Base-by-base conservation (phyloP, 176 grass and related monocot species). In the Aegilops bicornis region DNA sequence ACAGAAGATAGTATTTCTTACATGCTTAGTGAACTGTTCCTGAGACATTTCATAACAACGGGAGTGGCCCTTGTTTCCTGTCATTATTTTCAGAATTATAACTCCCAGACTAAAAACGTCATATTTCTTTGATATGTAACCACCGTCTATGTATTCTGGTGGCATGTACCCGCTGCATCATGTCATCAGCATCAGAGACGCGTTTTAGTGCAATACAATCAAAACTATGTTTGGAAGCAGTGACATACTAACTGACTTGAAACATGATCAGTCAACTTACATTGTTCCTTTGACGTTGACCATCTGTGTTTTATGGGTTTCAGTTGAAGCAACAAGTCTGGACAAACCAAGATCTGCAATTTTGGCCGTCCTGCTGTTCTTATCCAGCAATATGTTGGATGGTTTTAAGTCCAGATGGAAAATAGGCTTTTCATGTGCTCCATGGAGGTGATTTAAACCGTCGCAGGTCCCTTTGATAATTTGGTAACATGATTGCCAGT, bases 401-500 rank as follows among this genome's bases (percentile, higher is more conserved):
- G 61, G 61, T 64, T 64, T 64, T 27, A 74, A 74, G 40, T 74
- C 70, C 42, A 45, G 42, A 45, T 45, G 42, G 8, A 45, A 45
- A 45, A 45, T 45, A 45, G 42, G 42, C 9, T 45, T 45, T 45
- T 45, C 42, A 10, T 45, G 42, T 45, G 42, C 8, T 11, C 10
- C 10, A 45, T 45, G 42, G 8, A 45, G 42, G 10, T 45, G 42
- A 45, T 45, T 45, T 12, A 45, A 45, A 12, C 42, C 42, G 33
- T 11, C 1, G 10, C 77, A 79, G 20, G 8, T 79, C 19, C 77
- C 77, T 79, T 39, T 79, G 23, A 79, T 79, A 40, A 79, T 64
- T 27, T 10, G 40, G 22, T 64, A 79, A 62, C 56, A 4, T 79
- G 5, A 50, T 25, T 39, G 72, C 72, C 72, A 75, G 42, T 75